Base-by-base conservation (phyloP, 805 yeast genomes). In the Wickerhamiella siamensis region DNA sequence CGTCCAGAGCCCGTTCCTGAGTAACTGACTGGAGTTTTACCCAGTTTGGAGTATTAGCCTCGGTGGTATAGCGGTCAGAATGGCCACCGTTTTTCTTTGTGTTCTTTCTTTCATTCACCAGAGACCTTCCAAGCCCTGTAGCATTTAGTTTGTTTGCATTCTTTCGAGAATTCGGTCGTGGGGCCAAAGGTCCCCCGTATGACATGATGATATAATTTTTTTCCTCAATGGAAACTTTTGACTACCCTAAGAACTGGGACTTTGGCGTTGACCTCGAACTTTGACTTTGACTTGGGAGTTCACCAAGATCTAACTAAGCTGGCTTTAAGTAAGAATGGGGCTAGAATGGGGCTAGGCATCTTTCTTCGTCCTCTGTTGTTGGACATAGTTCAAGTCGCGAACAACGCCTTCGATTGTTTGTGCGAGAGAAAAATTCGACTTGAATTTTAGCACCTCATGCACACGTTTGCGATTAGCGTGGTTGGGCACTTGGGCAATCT, bases 1-100 rank as follows among this genome's bases (percentile, higher is more conserved):
- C 99, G 62, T 91, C 97, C 43, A 91, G 63, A 1, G 96, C 79
- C 51, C 80, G 75, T 59, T 91, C 97, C 54, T 91, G 97, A 0
- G 97, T 91, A 14, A 91, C 93, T 2, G 96, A 86, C 58, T 91
- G 74, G 55, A 91, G 65, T 49, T 86, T 83, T 40, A 83, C 93
- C 93, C 95, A 84, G 47, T 71, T 72, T 12, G 84, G 93, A 56
- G 83, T 93, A 51, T 75, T 82, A 51, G 78, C 44, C 37, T 73
- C 78, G 0, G 95, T 84, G 16, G 94, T 82, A 60, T 84, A 86
- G 53, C 95, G 69, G 21, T 56, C 60, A 74, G 83, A 72, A 55
- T 82, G 93, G 50, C 93, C 94, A 64, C 80, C 91, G 46, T 73
- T 71, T 55, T 82, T 79, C 17, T 43, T 41, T 19, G 47, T 49